A percentile compares a stretch with the other conserved stretches of the same genome.
Conservation (phyloP, 176 grass and related monocot species). For the Zea luxurians region DNA sequence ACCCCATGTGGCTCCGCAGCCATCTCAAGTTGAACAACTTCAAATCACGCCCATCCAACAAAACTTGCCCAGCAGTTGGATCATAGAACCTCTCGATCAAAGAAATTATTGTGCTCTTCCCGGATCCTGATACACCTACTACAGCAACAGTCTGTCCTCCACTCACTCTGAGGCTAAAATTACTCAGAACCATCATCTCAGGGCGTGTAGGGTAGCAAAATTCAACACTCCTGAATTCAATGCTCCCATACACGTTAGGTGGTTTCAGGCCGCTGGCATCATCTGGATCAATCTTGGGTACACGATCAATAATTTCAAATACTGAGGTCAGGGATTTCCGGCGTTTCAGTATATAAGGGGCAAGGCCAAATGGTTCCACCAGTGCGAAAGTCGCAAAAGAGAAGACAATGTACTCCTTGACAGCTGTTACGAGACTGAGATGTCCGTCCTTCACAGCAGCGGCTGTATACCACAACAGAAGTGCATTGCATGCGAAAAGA, state of each 20-base stretch:
- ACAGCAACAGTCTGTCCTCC: conserved; percentile 95
- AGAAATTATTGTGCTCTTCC: conserved; percentile 92
- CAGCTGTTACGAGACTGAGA: conserved; percentile 68
- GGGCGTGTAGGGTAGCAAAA: conserved; percentile 86
- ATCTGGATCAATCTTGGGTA: conserved; percentile 92
- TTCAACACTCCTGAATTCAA: conserved; percentile 88
- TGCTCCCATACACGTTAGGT: conserved; percentile 92
- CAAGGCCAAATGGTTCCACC: conserved; percentile 97
- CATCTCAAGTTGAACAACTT: conserved; percentile 97
- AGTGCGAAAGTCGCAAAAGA: conserved; percentile 88
- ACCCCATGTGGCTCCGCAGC: conserved; percentile 88
- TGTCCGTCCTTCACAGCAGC: conserved; percentile 58
- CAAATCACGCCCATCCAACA: conserved; percentile 90
- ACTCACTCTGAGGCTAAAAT: conserved; percentile 92
- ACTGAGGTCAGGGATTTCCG: conserved; percentile 78
- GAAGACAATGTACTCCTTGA: conserved; percentile 98
- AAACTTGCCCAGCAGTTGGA: conserved; percentile 74
- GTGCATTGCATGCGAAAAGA: conserved; percentile 91
- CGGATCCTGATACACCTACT: conserved; percentile 90
- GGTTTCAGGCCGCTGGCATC: conserved; percentile 87
- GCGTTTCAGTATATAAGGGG: conserved; percentile 90
- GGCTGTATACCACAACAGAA: conserved; percentile 92
- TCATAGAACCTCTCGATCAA: conserved; percentile 96
- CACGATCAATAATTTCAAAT: conserved; percentile 88
- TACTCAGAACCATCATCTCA: conserved; percentile 80